These are phyloP conservation scores for Aureobasidium sp. DNA, from an alignment of 2,329 filamentous ascomycete species.

Conservation along the genomic window DNA sequence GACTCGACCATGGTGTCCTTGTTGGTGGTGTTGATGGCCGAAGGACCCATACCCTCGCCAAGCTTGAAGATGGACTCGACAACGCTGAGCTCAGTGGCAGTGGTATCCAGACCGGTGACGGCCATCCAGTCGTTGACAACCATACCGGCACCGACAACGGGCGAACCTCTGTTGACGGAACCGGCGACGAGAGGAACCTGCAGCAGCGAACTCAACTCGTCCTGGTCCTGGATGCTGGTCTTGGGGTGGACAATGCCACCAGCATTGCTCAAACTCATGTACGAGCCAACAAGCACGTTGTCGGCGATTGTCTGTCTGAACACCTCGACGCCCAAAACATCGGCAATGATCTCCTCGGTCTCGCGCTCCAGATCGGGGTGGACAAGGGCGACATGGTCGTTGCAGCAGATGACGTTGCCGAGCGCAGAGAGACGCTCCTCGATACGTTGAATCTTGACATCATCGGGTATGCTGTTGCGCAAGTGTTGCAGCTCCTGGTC, in stretches of 20 bases:
- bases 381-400: slow-evolving; percentile 93
- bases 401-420: slow-evolving; percentile 92
- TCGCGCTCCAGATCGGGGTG: slow-evolving; percentile 96
- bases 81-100: slow-evolving; percentile 93
- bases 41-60: slow-evolving; percentile 75
- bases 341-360: slow-evolving; percentile 96
- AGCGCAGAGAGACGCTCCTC: slow-evolving; percentile 94
- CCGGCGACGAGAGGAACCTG: slow-evolving; percentile 95
- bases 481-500: slow-evolving; percentile 98
- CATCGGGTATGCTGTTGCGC: slow-evolving; percentile 86
- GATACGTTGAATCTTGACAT: slow-evolving; percentile 91
- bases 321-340: slow-evolving; percentile 82
- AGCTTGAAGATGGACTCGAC: slow-evolving; percentile 94
- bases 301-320: slow-evolving; percentile 94
- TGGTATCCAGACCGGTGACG: slow-evolving; percentile 86
- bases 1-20: slow-evolving; percentile 99
- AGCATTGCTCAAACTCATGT: slow-evolving; percentile 94
- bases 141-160: slow-evolving; percentile 94
- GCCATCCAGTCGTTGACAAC: slow-evolving; percentile 98
- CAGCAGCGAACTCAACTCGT: slow-evolving; percentile 86
- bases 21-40: slow-evolving; percentile 72
- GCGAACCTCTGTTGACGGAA: slow-evolving; percentile 83
- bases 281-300: slow-evolving; percentile 91
- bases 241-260: slow-evolving; percentile 96
- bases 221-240: slow-evolving; percentile 94